Conservation (phyloP, 768 basidiomycete genomes). For the Basidioascus undulatus region DNA sequence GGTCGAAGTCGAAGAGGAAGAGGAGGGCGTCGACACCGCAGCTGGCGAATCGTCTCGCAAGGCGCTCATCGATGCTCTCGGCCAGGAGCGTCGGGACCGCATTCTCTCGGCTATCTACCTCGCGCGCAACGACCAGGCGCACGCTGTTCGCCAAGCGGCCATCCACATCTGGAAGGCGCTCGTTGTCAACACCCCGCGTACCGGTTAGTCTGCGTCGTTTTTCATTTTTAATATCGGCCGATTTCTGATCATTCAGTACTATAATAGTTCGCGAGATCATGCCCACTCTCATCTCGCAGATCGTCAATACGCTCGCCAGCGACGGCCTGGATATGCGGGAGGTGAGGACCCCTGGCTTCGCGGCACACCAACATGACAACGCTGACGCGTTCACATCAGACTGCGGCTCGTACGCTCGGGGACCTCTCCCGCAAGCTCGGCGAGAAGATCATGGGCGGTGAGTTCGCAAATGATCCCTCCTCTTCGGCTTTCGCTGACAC, state of each 20-base stretch:
- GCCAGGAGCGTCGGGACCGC: slow-evolving; percentile 64
- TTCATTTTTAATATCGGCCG: neutral
- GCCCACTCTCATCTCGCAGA: slow-evolving; percentile 39
- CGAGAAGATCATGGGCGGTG: slow-evolving; percentile 62
- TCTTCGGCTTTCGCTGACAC: too few relatives aligned
- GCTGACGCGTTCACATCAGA: slow-evolving; percentile 25
- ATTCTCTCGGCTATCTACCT: slow-evolving; percentile 77
- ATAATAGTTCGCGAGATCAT: slow-evolving; percentile 86
- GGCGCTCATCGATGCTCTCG: slow-evolving; percentile 67
- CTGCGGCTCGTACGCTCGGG: slow-evolving; percentile 59
- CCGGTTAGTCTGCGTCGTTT: slow-evolving; percentile 29
- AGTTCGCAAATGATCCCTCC: too few relatives aligned
- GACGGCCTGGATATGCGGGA: slow-evolving; percentile 72
- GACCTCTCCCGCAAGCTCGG: slow-evolving; percentile 91
- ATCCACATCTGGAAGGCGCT: slow-evolving; percentile 96
- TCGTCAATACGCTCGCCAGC: slow-evolving; percentile 45
- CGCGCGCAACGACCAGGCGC: slow-evolving; percentile 77
- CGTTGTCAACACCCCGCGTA: slow-evolving; percentile 78
- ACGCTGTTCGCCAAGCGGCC: slow-evolving; percentile 66
- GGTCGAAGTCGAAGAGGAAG: slow-evolving; percentile 45
- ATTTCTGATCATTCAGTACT: slow-evolving; percentile 8
- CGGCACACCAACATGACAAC: neutral
- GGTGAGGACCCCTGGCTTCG: slow-evolving; percentile 23
- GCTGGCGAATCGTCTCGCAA: slow-evolving; percentile 47
- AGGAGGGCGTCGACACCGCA: slow-evolving; percentile 18